phyloP scores from a whole-genome alignment of 805 yeast species.

The Metschnikowia corniflorae region DNA sequence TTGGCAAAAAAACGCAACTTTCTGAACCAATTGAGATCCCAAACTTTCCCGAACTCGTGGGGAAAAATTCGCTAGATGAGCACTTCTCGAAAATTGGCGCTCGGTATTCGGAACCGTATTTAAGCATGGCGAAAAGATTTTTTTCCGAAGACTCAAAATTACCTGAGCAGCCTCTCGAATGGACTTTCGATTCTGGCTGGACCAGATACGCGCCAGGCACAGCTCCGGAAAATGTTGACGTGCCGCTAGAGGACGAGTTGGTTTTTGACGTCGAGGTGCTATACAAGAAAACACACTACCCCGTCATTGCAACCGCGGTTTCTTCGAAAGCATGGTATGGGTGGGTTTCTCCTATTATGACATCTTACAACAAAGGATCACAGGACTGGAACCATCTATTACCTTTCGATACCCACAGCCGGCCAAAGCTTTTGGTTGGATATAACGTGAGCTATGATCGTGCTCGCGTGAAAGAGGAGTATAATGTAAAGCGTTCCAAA shows the following conservation, averaged over 20 bases:
- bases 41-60: slow-evolving; percentile 69
- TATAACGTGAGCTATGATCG: slow-evolving; percentile 91
- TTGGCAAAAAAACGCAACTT: slow-evolving; percentile 69
- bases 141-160: slow-evolving; percentile 25
- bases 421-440: slow-evolving; percentile 69
- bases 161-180: slow-evolving; percentile 46
- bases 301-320: slow-evolving; percentile 78
- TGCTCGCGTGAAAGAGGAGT: slow-evolving; percentile 82
- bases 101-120: slow-evolving; percentile 57
- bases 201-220: slow-evolving; percentile 57
- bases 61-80: slow-evolving; percentile 65
- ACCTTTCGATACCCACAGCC: slow-evolving; percentile 56
- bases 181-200: slow-evolving; percentile 78
- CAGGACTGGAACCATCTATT: slow-evolving; percentile 61
- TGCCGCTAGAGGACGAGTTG: slow-evolving; percentile 67
- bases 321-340: slow-evolving; percentile 83
- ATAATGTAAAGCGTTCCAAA: slow-evolving; percentile 59
- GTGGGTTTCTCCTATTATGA: slow-evolving; percentile 88
- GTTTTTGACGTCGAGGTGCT: slow-evolving; percentile 90
- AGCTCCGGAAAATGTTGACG: slow-evolving; percentile 54
- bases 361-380: slow-evolving; percentile 25
- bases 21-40: slow-evolving; percentile 55
- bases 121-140: slow-evolving; percentile 47
- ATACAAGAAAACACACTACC: slow-evolving; percentile 68
- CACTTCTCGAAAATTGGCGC: slow-evolving; percentile 77